Evolutionary conservation across 2,329 filamentous ascomycete genomes (phyloP).

Genomic region (Pestalotiopsis sp.): DNA sequence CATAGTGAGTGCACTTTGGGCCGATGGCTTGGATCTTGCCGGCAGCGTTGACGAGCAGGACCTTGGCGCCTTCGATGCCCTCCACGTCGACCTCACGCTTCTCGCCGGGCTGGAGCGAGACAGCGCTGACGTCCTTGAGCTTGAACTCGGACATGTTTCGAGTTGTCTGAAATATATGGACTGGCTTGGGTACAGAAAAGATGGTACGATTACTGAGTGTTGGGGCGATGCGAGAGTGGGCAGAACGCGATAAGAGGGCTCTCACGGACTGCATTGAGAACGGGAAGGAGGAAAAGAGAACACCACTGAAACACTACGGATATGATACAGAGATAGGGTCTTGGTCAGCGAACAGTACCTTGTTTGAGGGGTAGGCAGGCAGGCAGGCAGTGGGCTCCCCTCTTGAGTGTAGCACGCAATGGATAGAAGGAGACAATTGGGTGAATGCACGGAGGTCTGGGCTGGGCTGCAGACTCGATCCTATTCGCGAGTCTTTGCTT

Average conservation of each 20-base stretch:
- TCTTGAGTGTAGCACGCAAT: neutral
- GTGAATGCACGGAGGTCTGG: neutral
- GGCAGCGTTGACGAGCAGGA: slow-evolving; percentile 79
- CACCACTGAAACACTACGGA: neutral
- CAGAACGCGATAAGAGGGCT: neutral
- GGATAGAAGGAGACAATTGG: neutral
- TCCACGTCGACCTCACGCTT: slow-evolving; percentile 92
- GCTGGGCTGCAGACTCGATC: neutral
- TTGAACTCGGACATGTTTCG: slow-evolving; percentile 62
- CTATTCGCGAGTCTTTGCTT: neutral
- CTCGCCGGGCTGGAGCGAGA: slow-evolving; percentile 76
- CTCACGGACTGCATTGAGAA: neutral
- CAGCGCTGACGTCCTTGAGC: slow-evolving; percentile 75
- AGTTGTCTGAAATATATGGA: slow-evolving; percentile 20
- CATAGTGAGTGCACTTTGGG: slow-evolving; percentile 88
- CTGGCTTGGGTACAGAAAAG: slow-evolving; percentile 7
- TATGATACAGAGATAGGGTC: slow-evolving; percentile 2
- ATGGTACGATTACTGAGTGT: slow-evolving; percentile 12
- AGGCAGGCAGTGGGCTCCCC: neutral
- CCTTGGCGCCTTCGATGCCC: slow-evolving; percentile 82
- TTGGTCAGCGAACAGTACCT: neutral
- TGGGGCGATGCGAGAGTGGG: slow-evolving; percentile 24
- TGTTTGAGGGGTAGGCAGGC: neutral
- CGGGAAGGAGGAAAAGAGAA: slow-evolving; percentile 6
- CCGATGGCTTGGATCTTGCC: slow-evolving; percentile 80